Evolutionary conservation across 441 rosid species (phyloP), one percentile per base, ranked within the genome.

Genomic region (Mallotus repandus): DNA sequence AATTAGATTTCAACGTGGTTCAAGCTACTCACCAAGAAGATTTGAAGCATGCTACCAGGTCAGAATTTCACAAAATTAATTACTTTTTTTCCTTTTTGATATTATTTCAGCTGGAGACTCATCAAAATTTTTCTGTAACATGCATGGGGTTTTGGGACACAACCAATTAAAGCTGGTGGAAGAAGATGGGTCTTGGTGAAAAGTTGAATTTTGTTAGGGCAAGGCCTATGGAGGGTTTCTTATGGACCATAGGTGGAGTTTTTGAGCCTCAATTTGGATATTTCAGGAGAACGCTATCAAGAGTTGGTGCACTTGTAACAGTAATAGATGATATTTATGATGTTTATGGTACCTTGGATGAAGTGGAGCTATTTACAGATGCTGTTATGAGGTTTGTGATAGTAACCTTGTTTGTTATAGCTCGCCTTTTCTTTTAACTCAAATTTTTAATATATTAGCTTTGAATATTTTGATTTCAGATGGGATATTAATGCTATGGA

Each of bases 1-100:
- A 77, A 66, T 70, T 81, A 74, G 81, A 85, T 46, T 79, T 73
- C 74, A 85, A 83, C 41, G 45, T 29, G 19, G 76, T 77, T 15
- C 86, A 81, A 66, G 76, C 76, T n/a, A 35, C 54, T 13, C 70
- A 81, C 15, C 82, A 71, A 18, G 46, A 77, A 18, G 86, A 80
- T 35, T 45, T 82, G 10, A 72, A 70, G 56, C 66, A 75, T 16
- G 15, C 76, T 22, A 66, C 80, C 4, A 69, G 82, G 82, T 76
- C 10, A 73, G 35, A 11, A 11, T 50, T 50, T 21, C 9, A 15
- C 1, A 11, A 18, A 29, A 8, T 21, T 25, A 10, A 22, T 56
- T 14, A 21, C 9, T 43, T 5, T 10, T 25, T n/a, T 53, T 19
- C 9, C 38, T 25, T 18, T 43, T 25, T 38, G 41, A 38, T 38